Evolutionary conservation across 352 stramenopile species (phyloP).

Genomic region (Phytophthora boehmeriae): DNA sequence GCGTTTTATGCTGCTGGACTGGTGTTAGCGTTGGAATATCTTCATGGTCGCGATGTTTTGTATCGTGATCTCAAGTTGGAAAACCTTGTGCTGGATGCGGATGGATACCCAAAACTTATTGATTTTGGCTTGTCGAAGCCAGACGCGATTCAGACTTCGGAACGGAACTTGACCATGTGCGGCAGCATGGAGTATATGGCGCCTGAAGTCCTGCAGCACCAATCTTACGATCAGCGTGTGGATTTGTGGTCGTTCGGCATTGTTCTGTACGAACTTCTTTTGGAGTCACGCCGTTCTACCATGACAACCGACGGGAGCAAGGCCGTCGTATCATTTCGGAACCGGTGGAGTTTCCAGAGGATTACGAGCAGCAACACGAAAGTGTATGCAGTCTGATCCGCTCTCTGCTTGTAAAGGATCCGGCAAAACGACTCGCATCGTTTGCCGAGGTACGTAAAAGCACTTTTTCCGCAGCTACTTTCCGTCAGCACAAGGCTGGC

Average conservation of each 20-base stretch:
- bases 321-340: conserved; percentile 71
- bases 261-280: conserved; percentile 72
- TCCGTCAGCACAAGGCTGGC: conserved; percentile 44
- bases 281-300: conserved; percentile 88
- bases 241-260: conserved; percentile 85
- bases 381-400: conserved; percentile 54
- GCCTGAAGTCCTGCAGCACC: conserved; percentile 64
- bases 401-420: conserved; percentile 55
- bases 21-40: conserved; percentile 89
- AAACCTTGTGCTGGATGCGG: conserved; percentile 84
- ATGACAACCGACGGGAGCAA: conserved; percentile 70
- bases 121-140: conserved; percentile 78
- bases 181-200: conserved; percentile 84
- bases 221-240: conserved; percentile 61
- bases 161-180: conserved; percentile 60
- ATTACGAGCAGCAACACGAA: conserved; percentile 46
- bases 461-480: conserved; percentile 62
- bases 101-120: conserved; percentile 87
- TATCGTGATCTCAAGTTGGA: conserved; percentile 91
- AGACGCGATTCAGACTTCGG: conserved; percentile 45
- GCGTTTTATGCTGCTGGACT: conserved; percentile 97
- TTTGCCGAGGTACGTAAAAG: conserved; percentile 50
- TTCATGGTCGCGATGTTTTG: conserved; percentile 62
- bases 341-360: conserved; percentile 57
- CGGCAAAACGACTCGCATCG: conserved; percentile 39